Evolutionary conservation across 352 stramenopile species (phyloP).

Genomic region (Phytophthora cryptogea): DNA sequence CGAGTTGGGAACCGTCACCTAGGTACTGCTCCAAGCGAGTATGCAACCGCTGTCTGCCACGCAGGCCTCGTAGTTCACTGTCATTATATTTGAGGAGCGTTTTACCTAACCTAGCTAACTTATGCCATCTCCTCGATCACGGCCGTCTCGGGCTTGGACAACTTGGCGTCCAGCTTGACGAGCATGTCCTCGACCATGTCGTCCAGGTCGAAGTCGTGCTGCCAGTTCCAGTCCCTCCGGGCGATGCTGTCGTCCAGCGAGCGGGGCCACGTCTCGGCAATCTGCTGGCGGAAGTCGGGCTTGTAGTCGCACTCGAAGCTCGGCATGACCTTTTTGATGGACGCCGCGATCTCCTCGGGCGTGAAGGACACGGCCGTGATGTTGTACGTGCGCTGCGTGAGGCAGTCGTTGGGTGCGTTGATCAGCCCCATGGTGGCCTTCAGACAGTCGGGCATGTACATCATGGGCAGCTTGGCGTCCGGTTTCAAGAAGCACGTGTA

Average conservation of each 20-base stretch:
- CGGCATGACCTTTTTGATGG: slow-evolving; percentile 89
- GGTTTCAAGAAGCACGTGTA: slow-evolving; percentile 90
- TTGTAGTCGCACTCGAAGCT: slow-evolving; percentile 88
- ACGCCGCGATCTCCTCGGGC: slow-evolving; percentile 78
- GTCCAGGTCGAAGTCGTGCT: slow-evolving; percentile 90
- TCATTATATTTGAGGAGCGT: slow-evolving; percentile 23
- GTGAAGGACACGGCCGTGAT: slow-evolving; percentile 92
- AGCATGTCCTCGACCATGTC: slow-evolving; percentile 92
- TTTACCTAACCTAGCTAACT: slow-evolving; percentile 20
- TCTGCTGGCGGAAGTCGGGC: slow-evolving; percentile 91
- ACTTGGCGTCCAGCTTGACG: slow-evolving; percentile 78
- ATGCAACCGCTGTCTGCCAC: slow-evolving; percentile 4
- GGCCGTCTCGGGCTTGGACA: slow-evolving; percentile 34
- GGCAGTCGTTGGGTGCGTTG: slow-evolving; percentile 60
- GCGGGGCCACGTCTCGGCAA: slow-evolving; percentile 91
- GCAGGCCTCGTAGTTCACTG: slow-evolving; percentile 10
- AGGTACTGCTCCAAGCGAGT: not conserved
- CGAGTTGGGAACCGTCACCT: slow-evolving; percentile 21
- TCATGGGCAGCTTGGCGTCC: slow-evolving; percentile 90
- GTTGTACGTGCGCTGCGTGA: slow-evolving; percentile 92
- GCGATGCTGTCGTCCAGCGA: slow-evolving; percentile 86
- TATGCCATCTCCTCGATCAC: slow-evolving; percentile 27
- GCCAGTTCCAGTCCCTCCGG: slow-evolving; percentile 88
- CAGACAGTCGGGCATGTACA: slow-evolving; percentile 95
- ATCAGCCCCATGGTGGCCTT: slow-evolving; percentile 86